These are phyloP conservation scores for Exophiala aquamarina DNA, from an alignment of 2,329 filamentous ascomycete genomes.

Conservation along the genomic window DNA sequence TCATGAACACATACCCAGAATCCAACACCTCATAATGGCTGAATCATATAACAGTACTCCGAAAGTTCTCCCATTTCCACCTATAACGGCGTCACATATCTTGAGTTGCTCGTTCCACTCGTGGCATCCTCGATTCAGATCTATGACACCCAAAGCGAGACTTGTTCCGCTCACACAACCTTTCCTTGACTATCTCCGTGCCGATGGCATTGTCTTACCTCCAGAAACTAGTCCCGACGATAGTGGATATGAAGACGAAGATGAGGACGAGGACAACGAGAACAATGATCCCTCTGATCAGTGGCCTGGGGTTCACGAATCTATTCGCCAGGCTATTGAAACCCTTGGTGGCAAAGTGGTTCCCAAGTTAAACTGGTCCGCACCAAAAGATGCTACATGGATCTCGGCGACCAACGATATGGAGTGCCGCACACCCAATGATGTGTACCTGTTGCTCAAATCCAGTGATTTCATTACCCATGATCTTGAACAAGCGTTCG, in stretches of 20 bases:
- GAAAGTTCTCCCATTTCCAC: constrained; percentile 67
- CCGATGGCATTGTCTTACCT: constrained; percentile 86
- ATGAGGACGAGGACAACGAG: constrained; percentile 49
- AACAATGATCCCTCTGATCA: constrained; percentile 51
- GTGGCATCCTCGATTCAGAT: constrained; percentile 83
- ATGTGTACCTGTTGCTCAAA: constrained; percentile 91
- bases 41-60: neutral
- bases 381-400: constrained; percentile 93
- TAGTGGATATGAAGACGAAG: constrained; percentile 49
- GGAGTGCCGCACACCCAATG: constrained; percentile 83
- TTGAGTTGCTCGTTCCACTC: constrained; percentile 90
- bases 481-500: constrained; percentile 90
- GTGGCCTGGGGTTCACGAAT: constrained; percentile 71
- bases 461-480: constrained; percentile 93
- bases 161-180: constrained; percentile 73
- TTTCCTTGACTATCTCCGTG: constrained; percentile 83
- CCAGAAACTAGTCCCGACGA: constrained; percentile 50
- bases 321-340: constrained; percentile 73
- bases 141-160: constrained; percentile 79
- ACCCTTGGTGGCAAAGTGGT: constrained; percentile 83
- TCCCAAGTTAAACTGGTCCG: constrained; percentile 96
- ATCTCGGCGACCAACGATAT: constrained; percentile 86
- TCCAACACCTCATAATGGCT: no score
- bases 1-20: no score
- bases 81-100: constrained; percentile 81